Evolutionary conservation across 2,329 filamentous ascomycete genomes (phyloP).

Genomic region (Cercospora brassicicola): DNA sequence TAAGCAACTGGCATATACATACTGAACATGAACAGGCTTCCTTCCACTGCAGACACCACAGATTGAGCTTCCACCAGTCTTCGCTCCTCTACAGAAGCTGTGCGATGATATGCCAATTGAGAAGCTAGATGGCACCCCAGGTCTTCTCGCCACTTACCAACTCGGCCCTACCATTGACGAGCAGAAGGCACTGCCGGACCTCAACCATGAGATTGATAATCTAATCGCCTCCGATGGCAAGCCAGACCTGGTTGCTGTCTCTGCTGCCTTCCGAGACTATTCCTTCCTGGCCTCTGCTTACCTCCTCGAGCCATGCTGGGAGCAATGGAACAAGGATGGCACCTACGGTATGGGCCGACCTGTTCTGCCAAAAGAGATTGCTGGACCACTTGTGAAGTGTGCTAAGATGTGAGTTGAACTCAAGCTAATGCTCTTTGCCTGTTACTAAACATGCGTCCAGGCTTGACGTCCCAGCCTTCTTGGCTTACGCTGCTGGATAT

Average conservation of each 20-base stretch:
- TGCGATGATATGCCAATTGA: slow-evolving; percentile 76
- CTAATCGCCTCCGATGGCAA: slow-evolving; percentile 55
- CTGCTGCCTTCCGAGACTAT: slow-evolving; percentile 87
- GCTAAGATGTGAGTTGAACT: slow-evolving; percentile 82
- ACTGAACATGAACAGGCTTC: slow-evolving; percentile 51
- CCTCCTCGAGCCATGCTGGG: slow-evolving; percentile 86
- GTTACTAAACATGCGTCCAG: too few species aligned
- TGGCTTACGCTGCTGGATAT: slow-evolving; percentile 74
- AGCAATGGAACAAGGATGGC: slow-evolving; percentile 63
- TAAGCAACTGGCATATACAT: background rate
- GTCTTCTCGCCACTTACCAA: slow-evolving; percentile 71
- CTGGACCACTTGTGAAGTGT: slow-evolving; percentile 79
- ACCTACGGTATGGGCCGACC: slow-evolving; percentile 74
- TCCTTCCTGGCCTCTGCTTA: slow-evolving; percentile 88
- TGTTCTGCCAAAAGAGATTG: slow-evolving; percentile 69
- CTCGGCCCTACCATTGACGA: slow-evolving; percentile 71
- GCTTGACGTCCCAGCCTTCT: slow-evolving; percentile 81
- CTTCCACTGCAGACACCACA: slow-evolving; percentile 60
- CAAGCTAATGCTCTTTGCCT: too few species aligned
- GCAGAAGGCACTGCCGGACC: slow-evolving; percentile 68
- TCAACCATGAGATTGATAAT: slow-evolving; percentile 63
- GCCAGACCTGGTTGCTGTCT: slow-evolving; percentile 74
- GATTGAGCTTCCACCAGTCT: slow-evolving; percentile 66
- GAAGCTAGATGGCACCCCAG: slow-evolving; percentile 70
- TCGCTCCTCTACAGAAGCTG: slow-evolving; percentile 69